Base-by-base conservation (phyloP, 352 stramenopile species). In the Pythium volutum region DNA sequence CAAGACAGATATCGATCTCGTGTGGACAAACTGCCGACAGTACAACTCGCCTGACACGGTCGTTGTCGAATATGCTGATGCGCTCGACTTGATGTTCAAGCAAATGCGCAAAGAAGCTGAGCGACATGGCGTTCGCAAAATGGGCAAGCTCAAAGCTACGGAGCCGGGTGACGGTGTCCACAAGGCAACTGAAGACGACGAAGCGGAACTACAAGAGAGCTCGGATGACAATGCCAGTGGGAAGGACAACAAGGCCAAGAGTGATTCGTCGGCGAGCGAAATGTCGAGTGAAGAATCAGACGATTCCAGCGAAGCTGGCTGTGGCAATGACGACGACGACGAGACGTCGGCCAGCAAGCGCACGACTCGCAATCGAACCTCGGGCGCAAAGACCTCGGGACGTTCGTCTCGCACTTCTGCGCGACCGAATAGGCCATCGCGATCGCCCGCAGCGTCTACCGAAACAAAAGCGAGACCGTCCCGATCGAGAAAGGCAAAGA, bases 21-120 rank as follows among this genome's bases (percentile, higher is more conserved):
- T 96, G 43, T 96, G 87, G 83, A 63, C 74, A 29, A 96, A 96
- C 66, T 96, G 88, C 61, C 78, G 84, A 31, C 62, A 66, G 33
- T 96, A 90, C 62, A 95, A 96, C 57, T 71, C 79, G 46, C 53
- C 72, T 10, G 85, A 94, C 53, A 89, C 81, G 42, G 64, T 88
- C 47, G 82, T 95, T 22, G 79, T 91, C 15, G 71, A 90, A 51
- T 95, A 93, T 67, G 84, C 86, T 18, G 66, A 89, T 38, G 66
- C 74, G 29, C 64, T 96, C 10, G 79, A 82, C 11, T 74, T 71
- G 23, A 71, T 96, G 62, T 90, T 79, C 51, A 70, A 75, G 43
- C 64, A 69, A 20, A 93, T 93, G 81, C 76, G 62, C 38, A 69
- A 69, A 31, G 65, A 73, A 55, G 84, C 82, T 20, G 79, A 90